Evolutionary conservation across 495 filamentous ascomycete species (phyloP).

Genomic region (Pseudomonodictys pantanalensis): DNA sequence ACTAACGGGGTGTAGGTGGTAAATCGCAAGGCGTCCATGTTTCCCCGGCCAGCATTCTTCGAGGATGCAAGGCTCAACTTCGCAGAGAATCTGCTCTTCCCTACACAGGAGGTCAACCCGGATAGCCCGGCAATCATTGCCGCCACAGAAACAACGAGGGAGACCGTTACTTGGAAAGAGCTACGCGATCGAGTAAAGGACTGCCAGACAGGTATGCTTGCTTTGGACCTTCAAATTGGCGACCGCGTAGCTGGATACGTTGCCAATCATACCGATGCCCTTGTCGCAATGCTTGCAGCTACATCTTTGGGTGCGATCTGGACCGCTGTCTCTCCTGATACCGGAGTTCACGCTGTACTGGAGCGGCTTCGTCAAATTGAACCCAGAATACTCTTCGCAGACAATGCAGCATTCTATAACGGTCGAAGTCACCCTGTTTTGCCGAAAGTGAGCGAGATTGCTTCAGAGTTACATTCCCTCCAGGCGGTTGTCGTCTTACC

Average conservation of each 20-base stretch:
- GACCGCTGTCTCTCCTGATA: conserved; percentile 85
- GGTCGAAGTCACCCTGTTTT: conserved; percentile 73
- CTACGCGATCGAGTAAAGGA: conserved; percentile 71
- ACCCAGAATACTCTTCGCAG: conserved; percentile 76
- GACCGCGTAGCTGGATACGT: conserved; percentile 82
- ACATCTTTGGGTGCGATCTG: conserved; percentile 82
- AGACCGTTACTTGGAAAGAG: conserved; percentile 73
- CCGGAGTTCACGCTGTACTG: conserved; percentile 73
- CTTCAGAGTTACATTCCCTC: conserved; percentile 59
- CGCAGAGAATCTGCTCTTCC: conserved; percentile 87
- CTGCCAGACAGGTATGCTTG: conserved; percentile 68
- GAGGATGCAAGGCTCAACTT: conserved; percentile 76
- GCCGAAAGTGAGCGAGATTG: conserved; percentile 70
- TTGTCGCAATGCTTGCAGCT: conserved; percentile 82
- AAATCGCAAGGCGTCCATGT: conserved; percentile 62
- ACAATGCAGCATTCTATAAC: conserved; percentile 86
- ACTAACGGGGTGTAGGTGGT: conserved; percentile 57
- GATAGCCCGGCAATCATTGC: conserved; percentile 64
- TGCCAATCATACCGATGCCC: conserved; percentile 78
- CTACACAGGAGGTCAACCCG: conserved; percentile 57
- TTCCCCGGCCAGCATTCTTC: conserved; percentile 85
- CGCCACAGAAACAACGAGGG: conserved; percentile 66
- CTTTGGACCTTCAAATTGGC: conserved; percentile 59
- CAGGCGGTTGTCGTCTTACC: conserved; percentile 68
- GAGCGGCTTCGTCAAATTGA: conserved; percentile 80